Percentiles rank a stretch among this genome's conserved stretches.
These are phyloP conservation scores for Lactarius sanguifluus DNA, from an alignment of 768 basidiomycete genomes.

Conservation along the genomic window DNA sequence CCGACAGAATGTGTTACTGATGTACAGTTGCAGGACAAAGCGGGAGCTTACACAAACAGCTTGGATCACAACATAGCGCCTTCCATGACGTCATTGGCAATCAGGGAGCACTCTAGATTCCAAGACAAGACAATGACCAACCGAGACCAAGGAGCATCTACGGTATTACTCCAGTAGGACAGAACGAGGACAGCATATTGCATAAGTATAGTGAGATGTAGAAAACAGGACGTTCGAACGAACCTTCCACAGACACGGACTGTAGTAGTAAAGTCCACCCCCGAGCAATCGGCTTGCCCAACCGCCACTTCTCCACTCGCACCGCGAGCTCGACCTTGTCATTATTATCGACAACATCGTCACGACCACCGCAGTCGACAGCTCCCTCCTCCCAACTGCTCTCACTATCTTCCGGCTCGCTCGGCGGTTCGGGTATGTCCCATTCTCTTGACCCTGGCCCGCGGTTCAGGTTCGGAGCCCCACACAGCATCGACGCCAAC, in stretches of 20 bases:
- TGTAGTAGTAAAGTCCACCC: constrained; percentile 32
- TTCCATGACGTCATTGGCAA: neutral
- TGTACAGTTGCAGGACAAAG: neutral
- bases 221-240: too few relatives aligned
- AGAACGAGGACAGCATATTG: too few relatives aligned
- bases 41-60: neutral
- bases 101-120: too few relatives aligned
- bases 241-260: too few relatives aligned
- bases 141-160: too few relatives aligned
- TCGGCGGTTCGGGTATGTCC: constrained; percentile 58
- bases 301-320: constrained; percentile 34
- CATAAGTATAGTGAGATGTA: too few relatives aligned
- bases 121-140: too few relatives aligned
- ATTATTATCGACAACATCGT: constrained; percentile 30
- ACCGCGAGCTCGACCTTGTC: constrained; percentile 42
- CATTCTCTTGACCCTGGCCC: constrained; percentile 52
- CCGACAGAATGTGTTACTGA: too few relatives aligned
- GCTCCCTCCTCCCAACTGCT: neutral
- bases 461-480: constrained; percentile 20
- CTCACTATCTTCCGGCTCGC: constrained; percentile 33
- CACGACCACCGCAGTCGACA: neutral
- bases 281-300: constrained; percentile 27
- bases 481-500: too few relatives aligned
- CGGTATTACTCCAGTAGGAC: too few relatives aligned
- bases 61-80: neutral